These are phyloP conservation scores for Cunninghamia lanceolata DNA, from an alignment of 75 land plant genomes.

Conservation along the genomic window DNA sequence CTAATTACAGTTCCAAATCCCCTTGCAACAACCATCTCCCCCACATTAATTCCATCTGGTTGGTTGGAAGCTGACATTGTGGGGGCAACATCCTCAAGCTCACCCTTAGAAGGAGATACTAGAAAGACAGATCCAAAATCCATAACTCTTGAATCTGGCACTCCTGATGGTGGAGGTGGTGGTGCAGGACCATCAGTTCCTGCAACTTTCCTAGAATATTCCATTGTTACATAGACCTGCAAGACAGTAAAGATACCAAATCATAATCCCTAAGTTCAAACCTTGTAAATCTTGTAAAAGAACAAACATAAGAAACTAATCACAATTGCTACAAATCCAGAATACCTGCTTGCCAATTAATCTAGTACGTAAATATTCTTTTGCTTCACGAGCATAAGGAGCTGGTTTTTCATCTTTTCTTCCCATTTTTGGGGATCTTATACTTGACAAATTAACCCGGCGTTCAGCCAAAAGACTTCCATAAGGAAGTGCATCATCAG, in stretches of 20 bases:
- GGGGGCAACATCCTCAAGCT: slow-evolving; percentile 39
- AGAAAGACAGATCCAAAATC: slow-evolving; percentile 98
- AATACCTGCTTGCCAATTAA: slow-evolving; percentile 84
- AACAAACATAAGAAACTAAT: not conserved
- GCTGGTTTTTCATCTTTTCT: slow-evolving; percentile 70
- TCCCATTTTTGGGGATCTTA: slow-evolving; percentile 85
- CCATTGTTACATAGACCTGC: slow-evolving; percentile 95
- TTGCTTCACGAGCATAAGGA: slow-evolving; percentile 92
- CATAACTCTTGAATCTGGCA: slow-evolving; percentile 70
- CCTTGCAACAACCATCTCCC: slow-evolving; percentile 73
- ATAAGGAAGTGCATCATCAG: slow-evolving; percentile 82
- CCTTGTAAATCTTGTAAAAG: not conserved
- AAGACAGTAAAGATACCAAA: slow-evolving; percentile 3
- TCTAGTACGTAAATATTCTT: slow-evolving; percentile 79
- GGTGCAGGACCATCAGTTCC: slow-evolving; percentile 60
- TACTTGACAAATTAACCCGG: slow-evolving; percentile 95
- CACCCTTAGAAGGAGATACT: slow-evolving; percentile 52
- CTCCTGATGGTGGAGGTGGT: slow-evolving; percentile 27
- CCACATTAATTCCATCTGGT: slow-evolving; percentile 79
- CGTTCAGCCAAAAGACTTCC: slow-evolving; percentile 86
- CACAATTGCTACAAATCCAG: not conserved
- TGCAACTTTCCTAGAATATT: slow-evolving; percentile 84
- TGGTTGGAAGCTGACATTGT: slow-evolving; percentile 33
- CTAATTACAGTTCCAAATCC: slow-evolving; percentile 83
- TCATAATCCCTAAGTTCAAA: not conserved